Evolutionary conservation across 352 stramenopile genomes (phyloP).

Genomic region (Globisporangium abappressorium): DNA sequence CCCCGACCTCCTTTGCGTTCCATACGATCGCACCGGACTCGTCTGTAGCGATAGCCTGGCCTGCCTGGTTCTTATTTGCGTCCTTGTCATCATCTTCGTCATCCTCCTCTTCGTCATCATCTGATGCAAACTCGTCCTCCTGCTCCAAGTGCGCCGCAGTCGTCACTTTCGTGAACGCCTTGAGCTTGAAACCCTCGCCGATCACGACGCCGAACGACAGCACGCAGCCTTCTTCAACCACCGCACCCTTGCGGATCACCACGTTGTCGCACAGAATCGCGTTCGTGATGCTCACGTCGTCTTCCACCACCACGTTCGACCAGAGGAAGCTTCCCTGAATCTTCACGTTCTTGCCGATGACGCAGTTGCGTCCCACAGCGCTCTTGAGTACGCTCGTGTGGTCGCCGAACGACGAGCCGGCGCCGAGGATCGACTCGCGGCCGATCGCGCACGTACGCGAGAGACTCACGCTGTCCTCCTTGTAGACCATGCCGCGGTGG

Average conservation of each 20-base stretch:
- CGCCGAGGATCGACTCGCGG: conserved; percentile 73
- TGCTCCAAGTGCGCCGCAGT: conserved; percentile 46
- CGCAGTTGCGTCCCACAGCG: conserved; percentile 66
- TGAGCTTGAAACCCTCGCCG: conserved; percentile 61
- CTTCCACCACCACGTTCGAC: conserved; percentile 79
- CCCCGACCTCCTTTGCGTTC: conserved; percentile 67
- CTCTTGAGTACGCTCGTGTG: conserved; percentile 56
- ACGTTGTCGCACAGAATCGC: conserved; percentile 86
- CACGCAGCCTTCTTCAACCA: conserved; percentile 71
- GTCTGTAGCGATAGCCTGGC: background rate
- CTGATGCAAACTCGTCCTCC: conserved; percentile 76
- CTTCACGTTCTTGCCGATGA: conserved; percentile 64
- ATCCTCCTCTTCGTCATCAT: conserved; percentile 39
- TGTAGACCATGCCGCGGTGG: conserved; percentile 82
- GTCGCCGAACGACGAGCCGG: conserved; percentile 51
- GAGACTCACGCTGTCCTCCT: conserved; percentile 64
- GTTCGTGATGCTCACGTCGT: conserved; percentile 67
- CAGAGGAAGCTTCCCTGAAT: conserved; percentile 82
- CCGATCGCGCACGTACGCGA: conserved; percentile 63
- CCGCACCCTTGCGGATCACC: conserved; percentile 61
- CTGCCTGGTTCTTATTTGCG: background rate
- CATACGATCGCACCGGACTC: conserved; percentile 34
- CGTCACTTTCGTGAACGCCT: conserved; percentile 81
- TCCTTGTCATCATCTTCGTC: conserved; percentile 9
- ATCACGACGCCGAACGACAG: conserved; percentile 83